Evolutionary conservation across 2,329 filamentous ascomycete species (phyloP).

Genomic region (Xylariaceae sp.): DNA sequence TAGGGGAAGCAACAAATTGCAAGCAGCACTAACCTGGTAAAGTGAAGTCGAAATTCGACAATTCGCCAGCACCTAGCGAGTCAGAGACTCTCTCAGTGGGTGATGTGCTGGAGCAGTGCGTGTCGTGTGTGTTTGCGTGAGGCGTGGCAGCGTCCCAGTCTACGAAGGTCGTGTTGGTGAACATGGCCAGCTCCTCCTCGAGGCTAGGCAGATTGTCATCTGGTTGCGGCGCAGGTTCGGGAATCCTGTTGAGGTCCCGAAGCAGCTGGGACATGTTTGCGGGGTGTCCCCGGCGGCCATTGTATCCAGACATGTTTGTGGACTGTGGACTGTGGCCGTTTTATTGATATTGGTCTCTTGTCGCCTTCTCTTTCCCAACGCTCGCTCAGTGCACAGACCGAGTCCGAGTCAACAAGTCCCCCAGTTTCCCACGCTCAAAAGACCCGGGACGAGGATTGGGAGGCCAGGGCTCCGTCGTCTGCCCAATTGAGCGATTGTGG

Average conservation of each 20-base stretch:
- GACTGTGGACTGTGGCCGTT: not conserved
- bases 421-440: not conserved
- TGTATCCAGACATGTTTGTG: conserved; percentile 42
- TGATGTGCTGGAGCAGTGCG: conserved; percentile 22
- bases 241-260: conserved; percentile 73
- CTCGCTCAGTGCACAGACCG: too few species aligned
- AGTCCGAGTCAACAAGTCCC: not conserved
- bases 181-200: conserved; percentile 64
- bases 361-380: conserved; percentile 1
- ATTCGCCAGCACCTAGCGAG: conserved; percentile 15
- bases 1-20: conserved; percentile 3
- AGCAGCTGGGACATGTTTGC: conserved; percentile 87
- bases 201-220: conserved; percentile 16
- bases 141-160: conserved; percentile 55
- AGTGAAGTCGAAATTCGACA: conserved; percentile 27
- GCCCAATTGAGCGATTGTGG: too few species aligned
- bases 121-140: conserved; percentile 18
- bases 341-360: not conserved
- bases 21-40: conserved; percentile 24
- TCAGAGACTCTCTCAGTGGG: conserved; percentile 21
- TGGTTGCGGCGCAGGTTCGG: conserved; percentile 51
- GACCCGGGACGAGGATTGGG: too few species aligned
- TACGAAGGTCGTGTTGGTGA: conserved; percentile 78
- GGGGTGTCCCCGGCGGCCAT: conserved; percentile 61
- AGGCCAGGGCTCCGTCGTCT: too few species aligned